A percentile compares a stretch with the other conserved stretches of the same genome.
Conservation (phyloP, 1,139 yeast species). For the Magnusiomyces tetraspermus region DNA sequence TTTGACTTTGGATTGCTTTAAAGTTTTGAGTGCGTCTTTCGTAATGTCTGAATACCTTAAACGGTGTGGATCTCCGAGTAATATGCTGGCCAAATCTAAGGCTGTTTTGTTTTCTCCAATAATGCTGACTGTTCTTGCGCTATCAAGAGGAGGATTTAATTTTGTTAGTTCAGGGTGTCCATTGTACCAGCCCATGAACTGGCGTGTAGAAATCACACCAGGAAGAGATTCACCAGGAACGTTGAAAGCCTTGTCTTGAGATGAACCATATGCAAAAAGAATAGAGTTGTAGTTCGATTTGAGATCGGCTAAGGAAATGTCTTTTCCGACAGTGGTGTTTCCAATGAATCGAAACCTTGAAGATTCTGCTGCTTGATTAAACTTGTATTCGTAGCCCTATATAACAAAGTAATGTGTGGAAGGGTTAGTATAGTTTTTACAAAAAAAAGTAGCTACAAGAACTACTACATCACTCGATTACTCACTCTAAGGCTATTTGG, state of each 20-base stretch:
- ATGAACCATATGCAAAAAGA: slow-evolving; percentile 77
- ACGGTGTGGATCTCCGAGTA: slow-evolving; percentile 46
- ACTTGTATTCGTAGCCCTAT: too few species aligned
- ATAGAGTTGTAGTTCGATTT: slow-evolving; percentile 56
- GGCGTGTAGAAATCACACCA: slow-evolving; percentile 74
- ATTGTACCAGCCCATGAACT: slow-evolving; percentile 94
- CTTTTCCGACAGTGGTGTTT: slow-evolving; percentile 57
- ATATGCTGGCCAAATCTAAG: slow-evolving; percentile 73
- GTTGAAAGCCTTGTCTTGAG: slow-evolving; percentile 47
- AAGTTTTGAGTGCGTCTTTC: slow-evolving; percentile 44
- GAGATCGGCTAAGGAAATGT: slow-evolving; percentile 44
- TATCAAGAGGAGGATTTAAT: slow-evolving; percentile 46
- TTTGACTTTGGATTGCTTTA: slow-evolving; percentile 46
- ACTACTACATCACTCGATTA: too few species aligned
- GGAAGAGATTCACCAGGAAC: slow-evolving; percentile 49
- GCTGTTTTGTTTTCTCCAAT: slow-evolving; percentile 99
- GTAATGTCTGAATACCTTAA: slow-evolving; percentile 64
- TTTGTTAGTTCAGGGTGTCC: slow-evolving; percentile 59
- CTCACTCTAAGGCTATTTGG: too few species aligned
- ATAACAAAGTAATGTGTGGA: too few species aligned
- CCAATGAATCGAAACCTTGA: too few species aligned
- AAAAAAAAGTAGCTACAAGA: too few species aligned
- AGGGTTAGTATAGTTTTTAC: too few species aligned
- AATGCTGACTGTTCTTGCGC: slow-evolving; percentile 58
- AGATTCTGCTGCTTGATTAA: slow-evolving; percentile 25